Evolutionary conservation across 1,284 basidiomycete species (phyloP).

Genomic region (Trametes hirsuta): DNA sequence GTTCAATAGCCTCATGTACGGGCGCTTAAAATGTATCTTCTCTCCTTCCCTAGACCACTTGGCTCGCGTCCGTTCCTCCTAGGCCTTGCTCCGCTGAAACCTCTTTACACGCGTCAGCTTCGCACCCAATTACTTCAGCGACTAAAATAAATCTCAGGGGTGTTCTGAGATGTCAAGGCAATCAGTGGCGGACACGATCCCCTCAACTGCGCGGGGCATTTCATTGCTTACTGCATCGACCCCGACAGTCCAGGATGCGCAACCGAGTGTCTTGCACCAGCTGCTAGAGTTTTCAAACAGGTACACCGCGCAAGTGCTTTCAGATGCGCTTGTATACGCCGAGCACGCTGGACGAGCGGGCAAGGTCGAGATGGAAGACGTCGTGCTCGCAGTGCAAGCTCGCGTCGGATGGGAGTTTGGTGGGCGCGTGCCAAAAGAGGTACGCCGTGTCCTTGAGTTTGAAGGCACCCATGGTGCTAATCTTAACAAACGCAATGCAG

Average conservation of each 20-base stretch:
- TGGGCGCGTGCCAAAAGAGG: constrained; percentile 94
- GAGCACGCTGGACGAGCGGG: constrained; percentile 87
- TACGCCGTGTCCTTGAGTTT: constrained; percentile 36
- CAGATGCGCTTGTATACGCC: constrained; percentile 89
- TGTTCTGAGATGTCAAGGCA: constrained; percentile 58
- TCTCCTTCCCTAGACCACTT: background rate
- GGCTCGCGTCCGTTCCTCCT: background rate
- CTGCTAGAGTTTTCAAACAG: constrained; percentile 95
- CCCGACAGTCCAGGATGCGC: constrained; percentile 91
- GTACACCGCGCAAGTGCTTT: constrained; percentile 91
- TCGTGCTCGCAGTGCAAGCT: constrained; percentile 90
- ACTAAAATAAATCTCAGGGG: no score
- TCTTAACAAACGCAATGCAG: constrained; percentile 43
- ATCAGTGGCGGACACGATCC: constrained; percentile 65
- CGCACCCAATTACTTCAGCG: no score
- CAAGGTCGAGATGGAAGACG: constrained; percentile 89
- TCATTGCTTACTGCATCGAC: constrained; percentile 92
- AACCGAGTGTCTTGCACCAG: constrained; percentile 93
- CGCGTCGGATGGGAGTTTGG: constrained; percentile 95
- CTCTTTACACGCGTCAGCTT: no score
- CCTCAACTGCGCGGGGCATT: constrained; percentile 90
- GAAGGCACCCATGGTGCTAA: background rate
- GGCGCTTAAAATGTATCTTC: background rate
- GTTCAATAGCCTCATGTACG: constrained; percentile 3
- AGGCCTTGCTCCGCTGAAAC: background rate